Base-by-base conservation (phyloP, 2,329 filamentous ascomycete species). In the Rugonectria rugulosa region DNA sequence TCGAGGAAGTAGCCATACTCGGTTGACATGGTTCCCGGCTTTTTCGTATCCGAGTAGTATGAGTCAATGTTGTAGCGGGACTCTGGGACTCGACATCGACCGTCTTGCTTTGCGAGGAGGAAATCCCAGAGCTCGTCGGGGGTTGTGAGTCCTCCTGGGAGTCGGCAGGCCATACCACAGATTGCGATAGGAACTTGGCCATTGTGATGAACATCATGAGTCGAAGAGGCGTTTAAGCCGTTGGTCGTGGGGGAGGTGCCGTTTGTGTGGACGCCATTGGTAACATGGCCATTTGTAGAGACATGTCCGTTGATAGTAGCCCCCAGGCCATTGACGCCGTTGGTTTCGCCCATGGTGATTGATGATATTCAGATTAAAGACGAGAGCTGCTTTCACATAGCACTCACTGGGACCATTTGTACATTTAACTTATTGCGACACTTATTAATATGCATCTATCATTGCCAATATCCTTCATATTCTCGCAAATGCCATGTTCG, bases 161-260 rank as follows among this genome's bases (percentile, higher is more conserved):
- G 56, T 6, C 68, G 58, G 10, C 61, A 38, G 1, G 62, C 66
- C 54, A 70, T 69, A 10, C 68, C 68, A 10, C 66, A 68, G n/a
- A 70, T 64, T 46, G 68, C 68, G 23, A 67, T 40, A 2, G 37
- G 37, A 20, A 40, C 24, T 4, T 29, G 23, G 19, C 40, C 32
- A 29, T 49, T 53, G 34, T 12, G 11, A 21, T 6, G 6, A 27
- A 19, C 15, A n/a, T 32, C 46, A 15, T 43, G 42, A 17, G 42
- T 9, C 6, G n/a, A n/a, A n/a, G n/a, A n/a, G n/a, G n/a, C n/a
- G n/a, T n/a, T n/a, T n/a, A n/a, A n/a, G n/a, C 47, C 37, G 15
- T 53, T 53, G 19, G 41, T 36, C 15, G 38, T 41, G 14, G 29
- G 40, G 4, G 23, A 38, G 8, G 31, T 14, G 15, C 29, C 20